These are phyloP conservation scores for Omphalotus guepiniiformis DNA, from an alignment of 768 basidiomycete genomes.

Conservation along the genomic window DNA sequence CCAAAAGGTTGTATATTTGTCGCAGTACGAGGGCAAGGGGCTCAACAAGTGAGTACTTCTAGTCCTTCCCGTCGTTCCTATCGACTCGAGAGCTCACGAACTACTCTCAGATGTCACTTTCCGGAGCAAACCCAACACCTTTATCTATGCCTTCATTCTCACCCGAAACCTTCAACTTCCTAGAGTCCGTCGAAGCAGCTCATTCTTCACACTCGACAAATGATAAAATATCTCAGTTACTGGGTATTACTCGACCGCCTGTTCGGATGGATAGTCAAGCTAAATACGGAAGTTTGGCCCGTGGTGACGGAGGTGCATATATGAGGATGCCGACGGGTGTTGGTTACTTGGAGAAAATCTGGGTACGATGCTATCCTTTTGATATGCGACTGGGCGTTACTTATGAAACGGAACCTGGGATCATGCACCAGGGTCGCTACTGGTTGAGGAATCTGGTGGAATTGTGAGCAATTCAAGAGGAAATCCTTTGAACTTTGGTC, in stretches of 20 bases:
- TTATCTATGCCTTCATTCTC: slow-evolving; percentile 48
- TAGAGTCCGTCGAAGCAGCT: slow-evolving; percentile 90
- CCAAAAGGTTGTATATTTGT: slow-evolving; percentile 80
- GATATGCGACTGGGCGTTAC: too few species aligned
- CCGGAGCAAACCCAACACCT: slow-evolving; percentile 41
- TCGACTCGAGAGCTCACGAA: slow-evolving; percentile 2
- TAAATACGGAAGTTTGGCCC: slow-evolving; percentile 83
- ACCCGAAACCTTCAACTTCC: slow-evolving; percentile 53
- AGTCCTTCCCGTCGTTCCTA: background rate
- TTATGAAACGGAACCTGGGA: slow-evolving; percentile 44
- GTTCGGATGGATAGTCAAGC: slow-evolving; percentile 95
- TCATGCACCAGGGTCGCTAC: slow-evolving; percentile 81
- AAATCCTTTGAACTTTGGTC: slow-evolving; percentile 73
- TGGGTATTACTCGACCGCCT: slow-evolving; percentile 63
- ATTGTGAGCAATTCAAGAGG: slow-evolving; percentile 84
- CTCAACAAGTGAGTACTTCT: slow-evolving; percentile 51
- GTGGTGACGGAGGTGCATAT: slow-evolving; percentile 85
- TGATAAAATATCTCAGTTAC: slow-evolving; percentile 58
- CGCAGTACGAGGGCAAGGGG: slow-evolving; percentile 83
- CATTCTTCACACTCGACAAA: slow-evolving; percentile 91
- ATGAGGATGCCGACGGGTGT: slow-evolving; percentile 73
- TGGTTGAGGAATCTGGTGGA: slow-evolving; percentile 89
- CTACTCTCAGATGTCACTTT: slow-evolving; percentile 45
- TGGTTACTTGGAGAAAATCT: slow-evolving; percentile 93
- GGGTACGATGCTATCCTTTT: slow-evolving; percentile 71